Evolutionary conservation across 768 basidiomycete genomes (phyloP), one percentile per base, ranked within the genome.

Genomic region (Trametes punicea): DNA sequence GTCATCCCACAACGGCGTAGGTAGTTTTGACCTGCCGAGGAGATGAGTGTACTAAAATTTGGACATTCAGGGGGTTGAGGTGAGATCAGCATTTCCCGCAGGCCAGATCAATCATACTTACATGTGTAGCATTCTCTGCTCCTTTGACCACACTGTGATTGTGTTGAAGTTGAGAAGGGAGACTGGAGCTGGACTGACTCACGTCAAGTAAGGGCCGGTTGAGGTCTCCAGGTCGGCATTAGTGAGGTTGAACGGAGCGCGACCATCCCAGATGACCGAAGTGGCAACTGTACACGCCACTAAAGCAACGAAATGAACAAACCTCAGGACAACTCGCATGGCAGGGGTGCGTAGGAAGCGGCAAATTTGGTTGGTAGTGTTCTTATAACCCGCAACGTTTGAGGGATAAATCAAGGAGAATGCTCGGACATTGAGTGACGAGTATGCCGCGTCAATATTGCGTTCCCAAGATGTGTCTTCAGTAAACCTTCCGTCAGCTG

Each of bases 201-300:
- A 85, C 83, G 80, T 81, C 36, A 83, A 60, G 62, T 77, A 85
- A 10, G 81, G 82, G 8, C 77, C 80, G 7, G 66, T 69, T 2
- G 77, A 80, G 2, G 64, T 66, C 57, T 84, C 74, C 29, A 84
- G 67, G 48, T 77, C 73, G 9, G 69, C 65, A n/a, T 63, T 56
- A 0, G 73, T 75, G 52, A 80, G 72, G 39, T 72, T 73, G 47
- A 73, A 73, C 0, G 77, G 76, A 4, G 78, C 79, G 8, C 82
- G 79, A 3, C 84, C 81, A 60, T 84, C 81, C 62, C 74, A 83
- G 16, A 84, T 67, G 31, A 81, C 31, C 6, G 71, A 66, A 0
- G 65, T 70, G 2, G 73, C 70, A 7, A 41, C 10, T 10, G n/a
- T 41, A 33, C 29, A 49, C 9, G 42, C 60, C n/a, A 56, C 33